Conservation (phyloP, 495 filamentous ascomycete species). For the Elasticomyces elasticus region DNA sequence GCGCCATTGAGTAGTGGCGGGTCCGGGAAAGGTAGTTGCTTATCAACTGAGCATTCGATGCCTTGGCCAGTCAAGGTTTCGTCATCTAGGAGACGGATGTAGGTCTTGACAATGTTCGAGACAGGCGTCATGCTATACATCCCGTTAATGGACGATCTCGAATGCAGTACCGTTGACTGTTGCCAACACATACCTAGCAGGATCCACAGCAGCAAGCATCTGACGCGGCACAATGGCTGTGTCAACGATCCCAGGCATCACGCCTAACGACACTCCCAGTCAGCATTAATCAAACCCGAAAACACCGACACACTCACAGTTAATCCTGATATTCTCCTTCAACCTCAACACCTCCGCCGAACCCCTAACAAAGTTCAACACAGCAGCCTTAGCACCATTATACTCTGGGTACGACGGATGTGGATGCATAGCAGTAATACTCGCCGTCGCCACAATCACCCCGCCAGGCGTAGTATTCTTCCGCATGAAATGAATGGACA, state of each 20-base stretch:
- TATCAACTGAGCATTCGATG: slow-evolving; percentile 31
- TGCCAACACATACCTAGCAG: slow-evolving; percentile 24
- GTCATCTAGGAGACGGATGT: slow-evolving; percentile 30
- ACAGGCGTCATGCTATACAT: slow-evolving; percentile 28
- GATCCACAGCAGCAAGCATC: slow-evolving; percentile 31
- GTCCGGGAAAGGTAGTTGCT: slow-evolving; percentile 26
- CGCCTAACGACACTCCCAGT: neutral
- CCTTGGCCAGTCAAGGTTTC: slow-evolving; percentile 26
- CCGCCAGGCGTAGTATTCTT: slow-evolving; percentile 32
- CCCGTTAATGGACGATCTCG: no score
- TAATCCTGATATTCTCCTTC: slow-evolving; percentile 34
- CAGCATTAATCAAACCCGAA: slow-evolving; percentile 22
- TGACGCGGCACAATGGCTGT: slow-evolving; percentile 33
- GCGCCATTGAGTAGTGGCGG: slow-evolving; percentile 29
- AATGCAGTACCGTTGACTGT: no score
- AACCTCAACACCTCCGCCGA: slow-evolving; percentile 28
- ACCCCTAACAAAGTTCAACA: slow-evolving; percentile 33
- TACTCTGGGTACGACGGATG: slow-evolving; percentile 35
- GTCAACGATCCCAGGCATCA: slow-evolving; percentile 17
- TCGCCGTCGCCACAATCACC: slow-evolving; percentile 33
- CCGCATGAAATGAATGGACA: slow-evolving; percentile 38
- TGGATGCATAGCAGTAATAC: slow-evolving; percentile 30
- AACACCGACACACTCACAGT: slow-evolving; percentile 17
- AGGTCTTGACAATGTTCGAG: slow-evolving; percentile 29
- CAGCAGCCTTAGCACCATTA: slow-evolving; percentile 35